Base-by-base conservation (phyloP, 2,329 filamentous ascomycete genomes). In the Colletotrichum eremochloae region DNA sequence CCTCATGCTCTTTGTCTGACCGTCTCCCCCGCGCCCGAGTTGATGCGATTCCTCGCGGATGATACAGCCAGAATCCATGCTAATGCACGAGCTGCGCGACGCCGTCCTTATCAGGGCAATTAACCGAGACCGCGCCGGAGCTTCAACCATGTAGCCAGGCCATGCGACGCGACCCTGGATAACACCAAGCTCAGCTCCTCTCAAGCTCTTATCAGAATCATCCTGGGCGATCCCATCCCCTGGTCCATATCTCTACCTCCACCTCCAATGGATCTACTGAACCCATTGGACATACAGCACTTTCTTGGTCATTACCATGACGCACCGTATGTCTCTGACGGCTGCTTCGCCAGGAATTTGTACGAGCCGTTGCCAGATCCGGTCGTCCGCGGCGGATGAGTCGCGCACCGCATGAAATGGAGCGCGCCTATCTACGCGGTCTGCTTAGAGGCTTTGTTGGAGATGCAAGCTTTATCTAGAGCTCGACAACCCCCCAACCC, bases 391-490 rank as follows among this genome's bases (percentile, higher is more conserved):
- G 53, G 58, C 48, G 46, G 65, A 64, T 31, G 46, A 56, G 18
- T 67, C 68, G 55, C 63, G 33, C 40, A 48, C 61, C 56, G 56
- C 24, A 55, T 33, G 62, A 36, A 50, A 56, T 29, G 42, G 66
- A 63, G 52, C 60, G 60, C 69, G 60, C 52, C 46, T 55, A 69
- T 68, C 57, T 40, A 40, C 64, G 50, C 68, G 57, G 48, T 60
- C 55, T 52, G 40, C 20, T 20, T 18, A 24, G 53, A 53, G 64
- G 69, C 44, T 40, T n/a, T 14, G 14, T 58, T 53, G 44, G 38
- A 44, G 66, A 62, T 60, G 63, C 36, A 72, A 57, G 61, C 61
- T 65, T 70, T 70, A 61, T 48, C 46, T 62, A 63, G 61, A 70
- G 31, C 66, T 72, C 66, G 24, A 40, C 33, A n/a, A 14, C 33